Evolutionary conservation across 1,139 yeast species (phyloP), one percentile per base, ranked within the genome.

Genomic region (Debaryomycetaceae sp.): DNA sequence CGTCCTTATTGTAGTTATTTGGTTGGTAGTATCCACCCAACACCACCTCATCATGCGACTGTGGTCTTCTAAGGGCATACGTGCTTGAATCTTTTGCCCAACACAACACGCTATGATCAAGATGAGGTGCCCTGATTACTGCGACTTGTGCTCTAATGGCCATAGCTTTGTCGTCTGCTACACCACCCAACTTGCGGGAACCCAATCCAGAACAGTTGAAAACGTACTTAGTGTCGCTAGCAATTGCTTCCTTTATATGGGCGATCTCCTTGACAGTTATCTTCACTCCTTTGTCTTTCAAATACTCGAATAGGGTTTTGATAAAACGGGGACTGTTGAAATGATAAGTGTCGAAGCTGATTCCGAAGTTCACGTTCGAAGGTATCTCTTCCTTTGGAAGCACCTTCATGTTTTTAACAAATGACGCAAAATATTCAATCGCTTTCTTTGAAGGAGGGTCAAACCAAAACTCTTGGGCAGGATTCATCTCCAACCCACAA

Each of bases 121-220:
- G 68, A 52, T 78, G 81, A 8, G 85, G 84, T 1, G 83, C 83
- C 46, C 70, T 72, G 23, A 81, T 69, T 6, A 83, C 81, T 7
- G 83, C 83, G 31, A 83, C 86, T 56, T 84, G 90, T 4, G 89
- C 90, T 45, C 90, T 68, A 1, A 83, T 78, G 6, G 90, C 87
- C 52, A 77, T 80, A 24, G 80, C 75, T 0, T 66, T 60, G 8
- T 45, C 37, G 41, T 85, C 90, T 24, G 68, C 65, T 37, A 82
- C 85, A 6, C 86, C 87, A 13, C 80, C 78, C 5, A 85, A 62
- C 1, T 61, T 53, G 39, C 67, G 68, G 4, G 90, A 82, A 2
- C 88, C 87, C 37, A 81, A 68, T 13, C 91, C 93, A 0, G 87
- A 70, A 60, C 90, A 84, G 55, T 85, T 85, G 70, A 85, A 82